These are phyloP conservation scores for Eucalyptus virginea DNA, from an alignment of 345 rosid genomes.

Conservation along the genomic window DNA sequence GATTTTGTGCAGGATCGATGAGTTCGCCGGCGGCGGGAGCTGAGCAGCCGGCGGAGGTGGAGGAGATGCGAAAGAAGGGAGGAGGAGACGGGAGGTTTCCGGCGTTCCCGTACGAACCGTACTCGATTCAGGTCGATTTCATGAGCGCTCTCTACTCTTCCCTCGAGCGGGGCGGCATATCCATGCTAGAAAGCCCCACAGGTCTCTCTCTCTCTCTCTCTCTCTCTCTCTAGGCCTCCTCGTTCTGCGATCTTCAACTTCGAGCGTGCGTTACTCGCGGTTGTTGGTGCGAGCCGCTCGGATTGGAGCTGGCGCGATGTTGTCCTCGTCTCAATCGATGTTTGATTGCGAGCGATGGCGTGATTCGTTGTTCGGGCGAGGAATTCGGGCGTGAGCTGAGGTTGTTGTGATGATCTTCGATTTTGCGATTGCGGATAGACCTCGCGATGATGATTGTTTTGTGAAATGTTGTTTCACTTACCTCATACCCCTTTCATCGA, in stretches of 20 bases:
- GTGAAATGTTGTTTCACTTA: background rate
- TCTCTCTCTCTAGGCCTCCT: background rate
- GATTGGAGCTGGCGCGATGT: background rate
- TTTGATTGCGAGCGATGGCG: background rate
- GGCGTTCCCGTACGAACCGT: slow-evolving; percentile 74
- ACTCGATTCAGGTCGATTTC: slow-evolving; percentile 74
- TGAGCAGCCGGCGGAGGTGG: background rate
- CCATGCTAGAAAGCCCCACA: slow-evolving; percentile 97
- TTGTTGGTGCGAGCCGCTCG: background rate
- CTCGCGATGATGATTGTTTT: background rate
- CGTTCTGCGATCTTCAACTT: background rate
- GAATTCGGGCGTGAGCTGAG: background rate
- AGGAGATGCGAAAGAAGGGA: background rate
- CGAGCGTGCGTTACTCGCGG: background rate
- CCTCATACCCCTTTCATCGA: background rate
- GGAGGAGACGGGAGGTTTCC: slow-evolving; percentile 26
- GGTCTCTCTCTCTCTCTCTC: slow-evolving; percentile 18
- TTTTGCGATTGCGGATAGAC: background rate
- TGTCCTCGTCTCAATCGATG: background rate
- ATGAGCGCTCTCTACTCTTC: slow-evolving; percentile 74
- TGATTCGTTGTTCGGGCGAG: background rate
- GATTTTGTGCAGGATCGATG: background rate
- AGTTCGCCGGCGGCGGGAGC: background rate
- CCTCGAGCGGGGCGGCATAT: slow-evolving; percentile 75
- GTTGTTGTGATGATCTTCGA: background rate